A percentile compares a stretch with the other conserved stretches of the same genome.
phyloP scores from a whole-genome alignment of 345 rosid genomes.

The Acer campestre region DNA sequence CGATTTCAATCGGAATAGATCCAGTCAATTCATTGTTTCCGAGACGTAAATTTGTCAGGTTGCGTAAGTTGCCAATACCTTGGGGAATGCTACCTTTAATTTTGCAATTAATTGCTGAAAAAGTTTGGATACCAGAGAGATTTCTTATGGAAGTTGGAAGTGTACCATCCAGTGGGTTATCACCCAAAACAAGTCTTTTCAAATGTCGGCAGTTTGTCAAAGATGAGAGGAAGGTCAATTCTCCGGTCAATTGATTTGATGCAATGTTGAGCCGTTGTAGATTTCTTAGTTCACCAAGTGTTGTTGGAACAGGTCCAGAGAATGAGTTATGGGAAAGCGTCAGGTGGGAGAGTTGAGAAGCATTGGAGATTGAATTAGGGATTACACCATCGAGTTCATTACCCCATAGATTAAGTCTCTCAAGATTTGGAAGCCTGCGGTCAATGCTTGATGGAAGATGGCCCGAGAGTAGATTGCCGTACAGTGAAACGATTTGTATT shows the following conservation, averaged over 20 bases:
- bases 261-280: not conserved
- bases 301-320: slow-evolving; percentile 4
- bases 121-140: not conserved
- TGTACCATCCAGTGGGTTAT: slow-evolving; percentile 10
- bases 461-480: not conserved
- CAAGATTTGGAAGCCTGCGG: not conserved
- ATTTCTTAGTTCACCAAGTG: not conserved
- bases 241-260: not conserved
- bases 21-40: slow-evolving; percentile 13
- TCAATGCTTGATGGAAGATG: not conserved
- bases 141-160: slow-evolving; percentile 15
- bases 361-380: not conserved
- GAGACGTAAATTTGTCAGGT: slow-evolving; percentile 4
- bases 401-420: not conserved
- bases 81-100: slow-evolving; percentile 16
- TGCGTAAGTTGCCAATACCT: slow-evolving; percentile 15
- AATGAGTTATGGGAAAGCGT: not conserved
- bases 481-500: no score
- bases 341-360: not conserved
- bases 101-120: not conserved
- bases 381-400: not conserved
- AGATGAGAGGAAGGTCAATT: not conserved
- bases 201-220: slow-evolving; percentile 8
- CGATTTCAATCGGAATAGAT: slow-evolving; percentile 18
- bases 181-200: not conserved